Percentiles rank a stretch among this genome's conserved stretches.
These are phyloP conservation scores for Cyclostephanos tholiformis DNA, from an alignment of 108 stramenopile genomes.

Conservation along the genomic window DNA sequence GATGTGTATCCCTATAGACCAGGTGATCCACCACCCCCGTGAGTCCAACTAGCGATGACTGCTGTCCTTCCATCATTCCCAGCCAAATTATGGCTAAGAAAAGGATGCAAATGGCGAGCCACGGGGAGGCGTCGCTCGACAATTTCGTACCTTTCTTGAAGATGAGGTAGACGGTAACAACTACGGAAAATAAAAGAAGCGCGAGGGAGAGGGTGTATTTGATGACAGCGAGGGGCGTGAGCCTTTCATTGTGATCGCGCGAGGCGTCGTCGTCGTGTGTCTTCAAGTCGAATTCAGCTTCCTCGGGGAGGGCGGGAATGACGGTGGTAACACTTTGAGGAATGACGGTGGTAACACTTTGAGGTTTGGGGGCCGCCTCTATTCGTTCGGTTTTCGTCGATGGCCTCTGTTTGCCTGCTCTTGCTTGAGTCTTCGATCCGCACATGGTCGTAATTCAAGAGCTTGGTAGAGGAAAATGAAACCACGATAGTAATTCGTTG, in stretches of 20 bases:
- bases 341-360: neutral
- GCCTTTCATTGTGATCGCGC: neutral
- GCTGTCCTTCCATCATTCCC: constrained; percentile 75
- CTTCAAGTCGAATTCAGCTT: neutral
- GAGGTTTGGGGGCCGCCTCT: neutral
- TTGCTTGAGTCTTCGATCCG: neutral
- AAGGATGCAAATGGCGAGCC: constrained; percentile 49
- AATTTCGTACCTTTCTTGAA: constrained; percentile 53
- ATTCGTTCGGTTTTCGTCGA: neutral
- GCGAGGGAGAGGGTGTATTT: constrained; percentile 48
- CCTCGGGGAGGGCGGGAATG: neutral
- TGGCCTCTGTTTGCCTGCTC: neutral
- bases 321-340: neutral
- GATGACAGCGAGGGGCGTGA: constrained; percentile 19
- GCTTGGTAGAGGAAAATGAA: neutral
- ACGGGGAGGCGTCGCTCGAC: constrained; percentile 45
- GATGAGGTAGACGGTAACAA: constrained; percentile 59
- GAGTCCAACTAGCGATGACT: constrained; percentile 66
- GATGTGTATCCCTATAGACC: constrained; percentile 61
- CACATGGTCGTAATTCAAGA: neutral
- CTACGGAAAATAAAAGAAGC: constrained; percentile 58
- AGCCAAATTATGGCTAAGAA: constrained; percentile 66
- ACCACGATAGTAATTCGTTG: too few relatives aligned
- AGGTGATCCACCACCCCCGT: constrained; percentile 51
- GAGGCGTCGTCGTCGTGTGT: neutral